phyloP scores from a whole-genome alignment of 2,329 filamentous ascomycete genomes.

The Diaporthe ampelina region DNA sequence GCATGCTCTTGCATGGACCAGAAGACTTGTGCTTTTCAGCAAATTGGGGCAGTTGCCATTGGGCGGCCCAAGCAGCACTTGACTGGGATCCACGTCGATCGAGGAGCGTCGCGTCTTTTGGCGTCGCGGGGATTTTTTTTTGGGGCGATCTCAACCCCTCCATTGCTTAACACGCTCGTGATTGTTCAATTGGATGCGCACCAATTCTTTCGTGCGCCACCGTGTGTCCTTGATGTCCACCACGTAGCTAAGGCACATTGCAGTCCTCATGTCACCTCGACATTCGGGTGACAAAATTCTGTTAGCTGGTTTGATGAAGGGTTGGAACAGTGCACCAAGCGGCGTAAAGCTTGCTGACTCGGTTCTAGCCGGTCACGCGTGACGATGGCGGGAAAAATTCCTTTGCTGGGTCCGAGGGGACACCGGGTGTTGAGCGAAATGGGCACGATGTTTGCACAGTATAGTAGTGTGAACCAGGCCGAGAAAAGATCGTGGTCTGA shows the following conservation, averaged over 20 bases:
- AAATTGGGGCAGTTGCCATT: slow-evolving; percentile 27
- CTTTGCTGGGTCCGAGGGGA: slow-evolving; percentile 29
- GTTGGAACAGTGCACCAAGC: slow-evolving; percentile 2
- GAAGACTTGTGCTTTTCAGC: not conserved
- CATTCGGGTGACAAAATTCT: not conserved
- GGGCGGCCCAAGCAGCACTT: slow-evolving; percentile 27
- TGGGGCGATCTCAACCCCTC: slow-evolving; percentile 28
- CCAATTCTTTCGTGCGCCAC: not conserved
- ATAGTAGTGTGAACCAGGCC: not conserved
- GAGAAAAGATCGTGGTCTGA: not conserved
- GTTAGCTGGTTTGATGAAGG: not conserved
- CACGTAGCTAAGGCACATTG: not conserved
- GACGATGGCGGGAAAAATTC: slow-evolving; percentile 26
- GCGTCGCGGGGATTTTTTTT: slow-evolving; percentile 36
- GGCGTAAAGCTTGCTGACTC: slow-evolving; percentile 39
- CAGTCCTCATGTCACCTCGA: not conserved
- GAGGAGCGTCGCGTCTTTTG: slow-evolving; percentile 34
- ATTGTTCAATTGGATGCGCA: not conserved
- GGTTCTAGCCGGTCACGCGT: slow-evolving; percentile 13
- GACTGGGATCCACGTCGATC: slow-evolving; percentile 39
- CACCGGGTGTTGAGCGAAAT: slow-evolving; percentile 9
- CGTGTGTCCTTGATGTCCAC: not conserved
- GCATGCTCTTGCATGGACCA: not conserved
- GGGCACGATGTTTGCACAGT: not conserved
- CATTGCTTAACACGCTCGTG: not conserved